Evolutionary conservation across 371 early-diverging fungal species (phyloP).

Genomic region (Thermomucor indicae-seudaticae): DNA sequence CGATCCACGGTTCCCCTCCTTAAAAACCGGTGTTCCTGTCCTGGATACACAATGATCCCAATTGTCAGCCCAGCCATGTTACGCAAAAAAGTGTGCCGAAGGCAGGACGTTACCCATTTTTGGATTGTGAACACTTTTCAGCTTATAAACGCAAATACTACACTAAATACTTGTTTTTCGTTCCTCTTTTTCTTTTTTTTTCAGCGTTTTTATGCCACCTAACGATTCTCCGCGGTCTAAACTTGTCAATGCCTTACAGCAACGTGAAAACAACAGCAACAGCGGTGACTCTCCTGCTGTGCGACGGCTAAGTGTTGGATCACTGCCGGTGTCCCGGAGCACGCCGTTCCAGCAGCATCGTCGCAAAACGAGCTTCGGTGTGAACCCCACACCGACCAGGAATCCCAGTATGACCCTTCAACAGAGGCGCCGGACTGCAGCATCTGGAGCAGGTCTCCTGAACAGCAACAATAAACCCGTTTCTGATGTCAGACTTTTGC

Average conservation of each 20-base stretch:
- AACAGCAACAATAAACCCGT: background rate
- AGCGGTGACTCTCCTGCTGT: too few species aligned
- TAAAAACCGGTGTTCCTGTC: too few species aligned
- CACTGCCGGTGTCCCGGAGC: slow-evolving; percentile 26
- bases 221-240: slow-evolving; percentile 18
- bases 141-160: slow-evolving; percentile 5
- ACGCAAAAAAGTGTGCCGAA: too few species aligned
- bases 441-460: slow-evolving; percentile 10
- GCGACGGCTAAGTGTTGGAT: background rate
- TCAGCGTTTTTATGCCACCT: background rate
- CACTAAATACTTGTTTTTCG: slow-evolving; percentile 1
- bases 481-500: slow-evolving; percentile 31
- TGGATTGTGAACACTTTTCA: slow-evolving; percentile 3
- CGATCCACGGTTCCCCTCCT: too few species aligned
- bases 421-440: slow-evolving; percentile 25
- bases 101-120: slow-evolving; percentile 9
- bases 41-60: too few species aligned
- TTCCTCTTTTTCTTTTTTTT: background rate
- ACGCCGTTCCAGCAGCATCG: slow-evolving; percentile 28
- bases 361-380: slow-evolving; percentile 19
- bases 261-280: slow-evolving; percentile 21
- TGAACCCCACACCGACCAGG: slow-evolving; percentile 31
- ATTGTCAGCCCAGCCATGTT: slow-evolving; percentile 8
- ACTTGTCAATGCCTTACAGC: slow-evolving; percentile 30
- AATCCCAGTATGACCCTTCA: slow-evolving; percentile 33